Evolutionary conservation across 2,329 filamentous ascomycete species (phyloP), one percentile per base, ranked within the genome.

Genomic region (Coniosporium tulheliwenetii): DNA sequence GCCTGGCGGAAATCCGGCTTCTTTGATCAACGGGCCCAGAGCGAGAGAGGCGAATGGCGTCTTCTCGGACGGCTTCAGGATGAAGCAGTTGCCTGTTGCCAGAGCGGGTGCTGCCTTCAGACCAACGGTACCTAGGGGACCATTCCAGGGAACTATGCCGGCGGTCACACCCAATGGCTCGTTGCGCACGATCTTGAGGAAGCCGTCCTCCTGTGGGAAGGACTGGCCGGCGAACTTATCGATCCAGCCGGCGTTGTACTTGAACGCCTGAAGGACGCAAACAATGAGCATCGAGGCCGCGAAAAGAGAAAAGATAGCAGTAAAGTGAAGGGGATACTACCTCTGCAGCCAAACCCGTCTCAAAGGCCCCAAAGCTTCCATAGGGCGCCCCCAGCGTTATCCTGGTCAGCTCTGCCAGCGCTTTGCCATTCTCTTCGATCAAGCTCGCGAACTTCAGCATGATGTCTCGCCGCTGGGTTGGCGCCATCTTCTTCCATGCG

Each of bases 351-450:
- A 59, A 46, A 5, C 50, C 59, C 37, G 64, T 53, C 48, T 67
- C 65, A 37, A 66, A 65, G 15, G 57, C 55, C 10, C 65, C 65
- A 43, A 69, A 67, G 0, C 61, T 50, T 3, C 53, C 57, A 42
- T 57, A 65, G 8, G 67, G 66, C 0, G 63, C 60, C 2, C 66
- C 67, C 14, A 71, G 54, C 0, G 65, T 67, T 41, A 70, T 58
- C 4, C 67, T 51, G 0, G 63, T 65, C 16, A 69, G 52, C 35
- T 59, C 53, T 0, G 60, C 55, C 2, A 67, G 52, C 2, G 46
- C 49, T 26, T 55, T 47, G 14, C 51, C 44, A 47, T 66, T 50
- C 37, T 54, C 45, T 36, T 65, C 60, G 29, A 69, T 50, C 3
- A 70, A 50, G 32, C 58, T 55, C 2, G 66, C 67, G n/a, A 71